A percentile compares a stretch with the other conserved stretches of the same genome.
Evolutionary conservation across 2,329 filamentous ascomycete species (phyloP).

Genomic region (Elsinoe arachidis): DNA sequence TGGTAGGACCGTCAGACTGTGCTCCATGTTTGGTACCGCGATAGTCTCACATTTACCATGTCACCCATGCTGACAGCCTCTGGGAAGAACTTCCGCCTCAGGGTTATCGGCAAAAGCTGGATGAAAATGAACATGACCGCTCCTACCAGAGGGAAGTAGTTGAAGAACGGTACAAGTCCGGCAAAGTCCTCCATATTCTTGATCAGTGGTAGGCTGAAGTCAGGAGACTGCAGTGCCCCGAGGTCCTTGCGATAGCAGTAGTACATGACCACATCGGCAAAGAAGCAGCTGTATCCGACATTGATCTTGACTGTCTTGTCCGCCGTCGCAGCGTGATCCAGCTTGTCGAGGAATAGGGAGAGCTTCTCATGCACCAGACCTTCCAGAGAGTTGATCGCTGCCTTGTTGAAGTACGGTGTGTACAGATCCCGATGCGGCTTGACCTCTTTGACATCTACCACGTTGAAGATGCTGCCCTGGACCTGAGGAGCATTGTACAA

Average conservation of each 20-base stretch:
- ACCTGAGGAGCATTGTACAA: neutral
- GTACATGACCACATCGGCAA: neutral
- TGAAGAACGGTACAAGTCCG: neutral
- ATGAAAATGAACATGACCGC: neutral
- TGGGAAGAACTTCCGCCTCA: neutral
- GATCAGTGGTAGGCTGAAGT: neutral
- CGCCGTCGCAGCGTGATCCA: neutral
- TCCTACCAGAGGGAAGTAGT: neutral
- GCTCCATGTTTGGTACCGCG: neutral
- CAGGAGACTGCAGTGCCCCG: neutral
- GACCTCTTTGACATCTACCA: neutral
- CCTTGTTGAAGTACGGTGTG: neutral
- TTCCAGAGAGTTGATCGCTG: neutral
- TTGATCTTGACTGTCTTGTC: neutral
- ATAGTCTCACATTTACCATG: neutral
- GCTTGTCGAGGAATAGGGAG: neutral
- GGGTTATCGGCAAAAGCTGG: neutral
- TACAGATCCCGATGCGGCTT: neutral
- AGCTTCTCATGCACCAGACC: neutral
- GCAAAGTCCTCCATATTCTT: neutral
- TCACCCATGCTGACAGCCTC: neutral
- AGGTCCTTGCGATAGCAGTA: neutral
- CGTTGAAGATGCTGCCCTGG: neutral
- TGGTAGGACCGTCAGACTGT: neutral
- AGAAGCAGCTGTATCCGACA: neutral